Evolutionary conservation across 192 early-diverging fungal species (phyloP), one percentile per base, ranked within the genome.

Genomic region (Polychytrium aggregatum): DNA sequence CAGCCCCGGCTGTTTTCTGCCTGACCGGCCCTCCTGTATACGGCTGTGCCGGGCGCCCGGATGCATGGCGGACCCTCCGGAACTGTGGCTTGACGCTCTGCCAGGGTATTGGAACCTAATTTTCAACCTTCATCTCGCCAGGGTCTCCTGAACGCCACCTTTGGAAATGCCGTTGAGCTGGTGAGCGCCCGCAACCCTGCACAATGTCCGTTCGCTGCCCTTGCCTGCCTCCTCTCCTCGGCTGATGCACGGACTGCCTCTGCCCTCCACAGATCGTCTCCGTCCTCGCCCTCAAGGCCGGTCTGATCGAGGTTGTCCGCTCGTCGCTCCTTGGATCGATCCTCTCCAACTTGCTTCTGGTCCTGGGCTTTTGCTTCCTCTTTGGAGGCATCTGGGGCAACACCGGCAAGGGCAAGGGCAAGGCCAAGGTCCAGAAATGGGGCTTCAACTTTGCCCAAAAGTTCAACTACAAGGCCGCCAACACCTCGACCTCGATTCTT

Each of bases 271-370:
- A 33, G 31, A 60, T 60, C 31, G 6, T 33, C 31, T 4, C 6
- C 4, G 31, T 33, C 6, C 31, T 33, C 31, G 31, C 31, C 11
- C 31, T 33, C 6, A 4, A 11, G 6, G 6, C 4, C 6, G 31
- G 31, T 11, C 31, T 33, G 31, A 4, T 33, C 31, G 31, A 11
- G 6, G 86, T 95, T 37, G 89, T 92, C 34, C 85, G 92, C 56
- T 75, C 90, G 0, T 85, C 84, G 30, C 73, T 92, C 41, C 59
- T 92, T 0, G 92, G 92, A 27, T 92, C 88, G 5, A 82, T 95
- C 37, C 67, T 95, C 5, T 87, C 86, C 57, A 94, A 90, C 62
- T 48, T 93, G 29, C 61, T 90, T 16, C 63, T 91, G 48, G 86
- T 92, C 1, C 63, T 85, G 2, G 92, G 92, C 35, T 70, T 84